phyloP scores from a whole-genome alignment of 2,329 filamentous ascomycete genomes.

The Rosellinia necatrix region DNA sequence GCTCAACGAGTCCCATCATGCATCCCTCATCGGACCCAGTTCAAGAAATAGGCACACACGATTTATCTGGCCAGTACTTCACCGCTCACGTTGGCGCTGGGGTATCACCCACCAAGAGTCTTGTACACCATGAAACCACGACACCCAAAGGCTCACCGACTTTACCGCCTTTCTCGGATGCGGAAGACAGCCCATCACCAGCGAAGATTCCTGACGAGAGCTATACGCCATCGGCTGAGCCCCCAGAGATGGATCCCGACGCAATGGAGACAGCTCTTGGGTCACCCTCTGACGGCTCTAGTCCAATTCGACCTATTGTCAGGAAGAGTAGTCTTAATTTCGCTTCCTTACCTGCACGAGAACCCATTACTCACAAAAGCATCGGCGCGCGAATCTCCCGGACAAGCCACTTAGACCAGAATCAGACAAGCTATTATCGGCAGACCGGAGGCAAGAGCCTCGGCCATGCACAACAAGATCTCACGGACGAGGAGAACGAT shows the following conservation, averaged over 20 bases:
- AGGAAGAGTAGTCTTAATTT: slow-evolving; percentile 96
- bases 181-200: slow-evolving; percentile 28
- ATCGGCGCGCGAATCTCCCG: slow-evolving; percentile 74
- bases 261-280: slow-evolving; percentile 39
- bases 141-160: slow-evolving; percentile 41
- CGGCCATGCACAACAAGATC: slow-evolving; percentile 53
- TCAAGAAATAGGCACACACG: slow-evolving; percentile 26
- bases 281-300: slow-evolving; percentile 72
- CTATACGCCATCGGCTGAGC: slow-evolving; percentile 25
- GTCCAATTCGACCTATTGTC: slow-evolving; percentile 74
- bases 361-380: slow-evolving; percentile 87
- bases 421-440: slow-evolving; percentile 74
- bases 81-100: slow-evolving; percentile 32
- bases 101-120: slow-evolving; percentile 26
- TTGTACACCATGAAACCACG: slow-evolving; percentile 37
- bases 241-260: slow-evolving; percentile 29
- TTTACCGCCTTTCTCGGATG: slow-evolving; percentile 13
- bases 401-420: slow-evolving; percentile 76
- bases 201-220: slow-evolving; percentile 7
- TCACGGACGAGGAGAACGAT: slow-evolving; percentile 47
- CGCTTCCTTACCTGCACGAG: slow-evolving; percentile 86
- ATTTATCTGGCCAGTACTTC: slow-evolving; percentile 37
- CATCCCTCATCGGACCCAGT: slow-evolving; percentile 31
- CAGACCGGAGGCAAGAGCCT: slow-evolving; percentile 76
- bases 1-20: slow-evolving; percentile 27